phyloP scores from a whole-genome alignment of 2,329 filamentous ascomycete genomes.

The Thielaviopsis euricoi region DNA sequence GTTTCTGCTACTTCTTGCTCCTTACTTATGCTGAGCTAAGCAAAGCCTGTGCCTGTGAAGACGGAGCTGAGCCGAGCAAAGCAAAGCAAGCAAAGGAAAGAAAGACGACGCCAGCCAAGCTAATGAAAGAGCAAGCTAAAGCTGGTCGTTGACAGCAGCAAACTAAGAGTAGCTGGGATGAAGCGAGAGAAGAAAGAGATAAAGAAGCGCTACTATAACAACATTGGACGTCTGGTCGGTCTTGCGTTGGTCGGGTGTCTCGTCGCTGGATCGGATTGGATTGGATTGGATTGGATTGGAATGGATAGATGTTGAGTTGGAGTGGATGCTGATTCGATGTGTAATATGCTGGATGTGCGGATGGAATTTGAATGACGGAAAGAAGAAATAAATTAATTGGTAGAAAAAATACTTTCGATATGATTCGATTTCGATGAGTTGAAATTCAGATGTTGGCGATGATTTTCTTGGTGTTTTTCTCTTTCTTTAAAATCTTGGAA shows the following conservation, averaged over 20 bases:
- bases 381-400: background rate
- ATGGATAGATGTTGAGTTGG: no score
- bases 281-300: background rate
- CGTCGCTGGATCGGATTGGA: background rate
- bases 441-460: background rate
- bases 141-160: background rate
- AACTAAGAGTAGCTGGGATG: background rate
- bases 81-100: background rate
- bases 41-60: background rate
- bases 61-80: background rate
- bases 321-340: no score
- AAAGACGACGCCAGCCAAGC: background rate
- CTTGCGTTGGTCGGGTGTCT: background rate
- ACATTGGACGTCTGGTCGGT: background rate
- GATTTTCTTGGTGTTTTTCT: background rate
- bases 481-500: background rate
- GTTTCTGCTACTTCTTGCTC: background rate
- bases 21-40: background rate
- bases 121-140: background rate
- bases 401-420: background rate
- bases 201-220: background rate
- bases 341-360: background rate
- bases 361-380: background rate
- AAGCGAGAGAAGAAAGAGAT: background rate
- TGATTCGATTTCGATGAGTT: background rate